phyloP scores from a whole-genome alignment of 2,329 filamentous ascomycete species.

The Didymella segeticola region DNA sequence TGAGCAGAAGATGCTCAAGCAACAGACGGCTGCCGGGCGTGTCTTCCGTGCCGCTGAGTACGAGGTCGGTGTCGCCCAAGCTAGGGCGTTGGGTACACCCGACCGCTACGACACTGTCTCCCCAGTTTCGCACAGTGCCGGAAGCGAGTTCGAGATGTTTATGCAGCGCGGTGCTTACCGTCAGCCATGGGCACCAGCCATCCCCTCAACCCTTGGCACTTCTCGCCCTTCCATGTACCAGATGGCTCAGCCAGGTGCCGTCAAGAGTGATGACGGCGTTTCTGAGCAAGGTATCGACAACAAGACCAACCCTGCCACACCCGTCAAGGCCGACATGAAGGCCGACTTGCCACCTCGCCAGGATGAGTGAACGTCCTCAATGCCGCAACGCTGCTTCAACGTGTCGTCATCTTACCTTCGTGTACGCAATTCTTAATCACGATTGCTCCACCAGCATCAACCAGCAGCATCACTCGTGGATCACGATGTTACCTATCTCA shows the following conservation, averaged over 20 bases:
- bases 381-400: constrained; percentile 3
- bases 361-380: constrained; percentile 32
- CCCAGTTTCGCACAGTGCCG: constrained; percentile 39
- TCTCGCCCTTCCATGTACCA: constrained; percentile 40
- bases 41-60: constrained; percentile 98
- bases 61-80: constrained; percentile 53
- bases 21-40: constrained; percentile 91
- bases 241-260: constrained; percentile 31
- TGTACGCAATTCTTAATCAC: constrained; percentile 41
- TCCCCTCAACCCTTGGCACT: constrained; percentile 45
- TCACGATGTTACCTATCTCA: constrained; percentile 22
- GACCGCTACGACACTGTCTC: constrained; percentile 46
- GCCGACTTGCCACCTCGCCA: constrained; percentile 34
- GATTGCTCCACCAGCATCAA: constrained; percentile 37
- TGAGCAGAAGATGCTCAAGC: constrained; percentile 95
- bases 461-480: constrained; percentile 28
- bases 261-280: constrained; percentile 38
- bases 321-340: constrained; percentile 39
- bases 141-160: constrained; percentile 50
- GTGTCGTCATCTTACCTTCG: constrained; percentile 23
- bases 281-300: constrained; percentile 40
- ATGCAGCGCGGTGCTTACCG: constrained; percentile 42
- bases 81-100: constrained; percentile 42
- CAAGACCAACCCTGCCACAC: constrained; percentile 45
- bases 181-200: constrained; percentile 44